Conservation (phyloP, 2,329 filamentous ascomycete genomes). For the Cladosporium sp. region DNA sequence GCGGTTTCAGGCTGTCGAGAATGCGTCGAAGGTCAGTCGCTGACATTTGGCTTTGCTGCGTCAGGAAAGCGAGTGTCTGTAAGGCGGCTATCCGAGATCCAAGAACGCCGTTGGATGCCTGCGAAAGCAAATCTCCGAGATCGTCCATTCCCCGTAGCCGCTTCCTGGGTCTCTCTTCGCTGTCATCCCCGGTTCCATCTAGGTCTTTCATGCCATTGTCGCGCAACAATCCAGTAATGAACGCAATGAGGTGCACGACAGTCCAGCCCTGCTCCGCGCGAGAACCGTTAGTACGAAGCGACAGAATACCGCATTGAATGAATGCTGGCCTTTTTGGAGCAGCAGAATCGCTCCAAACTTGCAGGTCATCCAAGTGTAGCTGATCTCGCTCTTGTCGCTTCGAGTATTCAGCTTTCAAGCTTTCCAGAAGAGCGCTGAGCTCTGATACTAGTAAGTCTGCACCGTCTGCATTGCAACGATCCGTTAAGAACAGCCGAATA, state of each 20-base stretch:
- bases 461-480: constrained; percentile 24
- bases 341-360: constrained; percentile 27
- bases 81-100: constrained; percentile 43
- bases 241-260: constrained; percentile 14
- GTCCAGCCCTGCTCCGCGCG: constrained; percentile 31
- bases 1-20: constrained; percentile 14
- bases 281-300: constrained; percentile 26
- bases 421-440: constrained; percentile 61
- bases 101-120: constrained; percentile 28
- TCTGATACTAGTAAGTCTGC: constrained; percentile 20
- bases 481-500: constrained; percentile 40
- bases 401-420: constrained; percentile 72
- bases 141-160: constrained; percentile 32
- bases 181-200: constrained; percentile 12
- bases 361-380: constrained; percentile 72
- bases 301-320: constrained; percentile 13
- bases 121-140: constrained; percentile 35
- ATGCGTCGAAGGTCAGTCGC: constrained; percentile 13
- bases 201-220: not conserved
- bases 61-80: constrained; percentile 48
- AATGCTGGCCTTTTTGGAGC: not conserved
- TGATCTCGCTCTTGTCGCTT: constrained; percentile 63
- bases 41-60: constrained; percentile 31
- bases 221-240: not conserved
- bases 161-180: constrained; percentile 23